Conservation (phyloP, 441 rosid species). For the Gossypium aridum region DNA sequence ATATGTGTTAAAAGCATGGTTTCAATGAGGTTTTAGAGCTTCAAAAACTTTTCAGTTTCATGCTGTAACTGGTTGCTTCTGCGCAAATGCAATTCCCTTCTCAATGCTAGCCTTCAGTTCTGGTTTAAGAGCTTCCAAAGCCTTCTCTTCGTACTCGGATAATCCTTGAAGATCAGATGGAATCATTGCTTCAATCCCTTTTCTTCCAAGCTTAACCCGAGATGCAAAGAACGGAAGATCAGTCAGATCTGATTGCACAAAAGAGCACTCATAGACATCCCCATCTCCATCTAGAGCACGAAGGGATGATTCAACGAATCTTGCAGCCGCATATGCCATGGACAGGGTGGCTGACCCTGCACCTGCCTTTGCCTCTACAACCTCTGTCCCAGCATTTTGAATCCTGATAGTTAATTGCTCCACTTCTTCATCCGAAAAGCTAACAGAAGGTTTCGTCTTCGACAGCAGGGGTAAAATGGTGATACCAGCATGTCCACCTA, state of each 20-base stretch:
- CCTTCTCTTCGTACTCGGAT: slow-evolving; percentile 76
- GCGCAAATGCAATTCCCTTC: slow-evolving; percentile 73
- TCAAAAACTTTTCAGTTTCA: slow-evolving; percentile 15
- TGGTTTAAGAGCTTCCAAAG: slow-evolving; percentile 70
- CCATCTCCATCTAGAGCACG: slow-evolving; percentile 93
- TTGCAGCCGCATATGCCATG: slow-evolving; percentile 96
- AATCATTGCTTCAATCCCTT: slow-evolving; percentile 73
- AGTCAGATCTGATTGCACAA: slow-evolving; percentile 66
- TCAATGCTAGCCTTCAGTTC: slow-evolving; percentile 89
- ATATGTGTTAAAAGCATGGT: background rate
- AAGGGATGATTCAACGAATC: slow-evolving; percentile 91
- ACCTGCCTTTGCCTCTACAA: slow-evolving; percentile 96
- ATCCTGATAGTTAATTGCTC: slow-evolving; percentile 79
- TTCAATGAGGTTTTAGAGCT: slow-evolving; percentile 13
- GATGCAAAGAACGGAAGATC: slow-evolving; percentile 94
- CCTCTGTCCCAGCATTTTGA: slow-evolving; percentile 97
- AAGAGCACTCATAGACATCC: slow-evolving; percentile 87
- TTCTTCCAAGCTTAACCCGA: slow-evolving; percentile 74
- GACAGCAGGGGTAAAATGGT: slow-evolving; percentile 88
- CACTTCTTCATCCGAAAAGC: slow-evolving; percentile 68
- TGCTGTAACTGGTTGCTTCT: slow-evolving; percentile 56
- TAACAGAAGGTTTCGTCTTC: slow-evolving; percentile 70
- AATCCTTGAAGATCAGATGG: slow-evolving; percentile 70
- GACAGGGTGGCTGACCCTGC: slow-evolving; percentile 95
- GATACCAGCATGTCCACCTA: slow-evolving; percentile 97